These are phyloP conservation scores for Colletotrichum sp. DNA, from an alignment of 2,329 filamentous ascomycete genomes.

Conservation along the genomic window DNA sequence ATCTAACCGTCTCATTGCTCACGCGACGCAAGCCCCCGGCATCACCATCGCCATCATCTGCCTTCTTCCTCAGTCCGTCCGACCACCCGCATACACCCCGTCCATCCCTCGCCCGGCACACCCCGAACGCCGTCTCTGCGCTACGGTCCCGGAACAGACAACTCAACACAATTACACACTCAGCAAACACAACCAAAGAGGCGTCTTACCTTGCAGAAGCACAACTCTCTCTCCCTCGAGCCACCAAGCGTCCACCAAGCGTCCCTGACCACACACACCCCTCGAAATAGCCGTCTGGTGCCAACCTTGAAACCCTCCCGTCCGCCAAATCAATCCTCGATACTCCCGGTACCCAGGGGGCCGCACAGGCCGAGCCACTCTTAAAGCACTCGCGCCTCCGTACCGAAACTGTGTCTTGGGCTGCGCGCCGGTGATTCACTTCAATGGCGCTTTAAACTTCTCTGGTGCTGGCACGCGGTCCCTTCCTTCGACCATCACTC, in stretches of 20 bases:
- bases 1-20: background rate
- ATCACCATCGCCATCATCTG: constrained; percentile 9
- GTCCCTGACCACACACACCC: background rate
- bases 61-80: background rate
- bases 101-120: background rate
- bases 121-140: constrained; percentile 11
- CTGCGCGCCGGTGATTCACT: constrained; percentile 16
- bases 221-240: background rate
- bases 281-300: background rate
- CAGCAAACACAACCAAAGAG: background rate
- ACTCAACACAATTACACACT: background rate
- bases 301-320: constrained; percentile 16
- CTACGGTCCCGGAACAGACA: constrained; percentile 4
- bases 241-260: background rate
- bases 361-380: constrained; percentile 18
- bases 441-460: constrained; percentile 21
- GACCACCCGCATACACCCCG: background rate
- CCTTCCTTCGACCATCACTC: background rate
- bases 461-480: constrained; percentile 14
- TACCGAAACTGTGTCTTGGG: constrained; percentile 20
- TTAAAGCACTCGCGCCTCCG: constrained; percentile 15
- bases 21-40: constrained; percentile 14
- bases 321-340: constrained; percentile 12
- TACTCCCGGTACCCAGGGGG: constrained; percentile 8
- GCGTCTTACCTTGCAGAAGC: background rate